Evolutionary conservation across 2,329 filamentous ascomycete genomes (phyloP).

Genomic region (Stylonectria norvegica): DNA sequence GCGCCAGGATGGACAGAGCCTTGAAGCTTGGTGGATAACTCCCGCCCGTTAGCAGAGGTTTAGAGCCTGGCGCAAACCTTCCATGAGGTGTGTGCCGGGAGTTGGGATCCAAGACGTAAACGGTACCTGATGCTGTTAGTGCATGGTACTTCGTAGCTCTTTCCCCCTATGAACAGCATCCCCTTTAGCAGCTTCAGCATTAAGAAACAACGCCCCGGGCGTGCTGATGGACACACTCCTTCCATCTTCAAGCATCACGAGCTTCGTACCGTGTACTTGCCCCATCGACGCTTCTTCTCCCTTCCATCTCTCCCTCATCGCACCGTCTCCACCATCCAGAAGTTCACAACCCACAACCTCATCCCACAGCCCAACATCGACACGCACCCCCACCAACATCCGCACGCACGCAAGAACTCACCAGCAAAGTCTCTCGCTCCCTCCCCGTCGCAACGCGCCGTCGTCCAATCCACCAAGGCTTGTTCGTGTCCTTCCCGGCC

Average conservation of each 20-base stretch:
- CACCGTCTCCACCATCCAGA: no score
- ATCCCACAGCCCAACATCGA: slow-evolving; percentile 21
- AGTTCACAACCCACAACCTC: slow-evolving; percentile 25
- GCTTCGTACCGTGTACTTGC: slow-evolving; percentile 23
- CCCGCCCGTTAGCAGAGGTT: slow-evolving; percentile 10
- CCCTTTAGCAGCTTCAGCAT: no score
- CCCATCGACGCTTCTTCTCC: slow-evolving; percentile 29
- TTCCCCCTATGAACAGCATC: no score
- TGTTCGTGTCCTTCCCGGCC: neutral
- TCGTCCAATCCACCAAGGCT: no score
- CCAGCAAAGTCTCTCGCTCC: neutral
- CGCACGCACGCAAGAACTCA: neutral
- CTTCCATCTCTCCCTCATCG: slow-evolving; percentile 29
- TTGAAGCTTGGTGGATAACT: slow-evolving; percentile 17
- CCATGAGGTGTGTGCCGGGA: slow-evolving; percentile 18
- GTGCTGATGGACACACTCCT: slow-evolving; percentile 11
- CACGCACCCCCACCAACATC: slow-evolving; percentile 12
- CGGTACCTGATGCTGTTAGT: no score
- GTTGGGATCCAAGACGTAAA: no score
- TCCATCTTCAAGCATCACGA: slow-evolving; percentile 13
- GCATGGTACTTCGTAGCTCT: no score
- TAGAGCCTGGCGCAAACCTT: slow-evolving; percentile 11
- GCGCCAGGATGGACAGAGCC: slow-evolving; percentile 15
- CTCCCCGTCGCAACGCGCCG: neutral
- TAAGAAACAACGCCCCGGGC: no score